Evolutionary conservation across 202 grass and related monocot species (phyloP).

Genomic region (Carex arenaria): DNA sequence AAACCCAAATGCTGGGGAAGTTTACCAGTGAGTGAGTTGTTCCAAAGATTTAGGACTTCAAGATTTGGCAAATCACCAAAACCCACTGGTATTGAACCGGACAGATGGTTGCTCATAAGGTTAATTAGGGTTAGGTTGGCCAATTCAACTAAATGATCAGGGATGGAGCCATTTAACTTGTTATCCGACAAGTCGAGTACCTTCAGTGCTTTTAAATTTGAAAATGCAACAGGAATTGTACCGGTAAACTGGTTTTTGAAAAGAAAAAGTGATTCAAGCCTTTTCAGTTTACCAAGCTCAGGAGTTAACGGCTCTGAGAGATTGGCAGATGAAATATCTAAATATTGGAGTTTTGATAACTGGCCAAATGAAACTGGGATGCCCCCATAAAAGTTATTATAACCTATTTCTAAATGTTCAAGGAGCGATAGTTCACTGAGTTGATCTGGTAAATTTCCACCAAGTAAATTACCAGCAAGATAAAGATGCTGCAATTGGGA

Average conservation of each 20-base stretch:
- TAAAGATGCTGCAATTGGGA: constrained; percentile 37
- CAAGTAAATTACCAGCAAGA: constrained; percentile 69
- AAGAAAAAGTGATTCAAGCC: constrained; percentile 49
- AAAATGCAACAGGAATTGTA: constrained; percentile 37
- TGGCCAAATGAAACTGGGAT: constrained; percentile 37
- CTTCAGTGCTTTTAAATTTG: constrained; percentile 30
- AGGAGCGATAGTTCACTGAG: constrained; percentile 40
- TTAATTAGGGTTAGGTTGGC: constrained; percentile 54
- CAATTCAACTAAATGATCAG: constrained; percentile 25
- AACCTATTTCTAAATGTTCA: constrained; percentile 66
- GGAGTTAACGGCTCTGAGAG: constrained; percentile 37
- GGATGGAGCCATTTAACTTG: constrained; percentile 46
- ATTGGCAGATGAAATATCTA: constrained; percentile 58
- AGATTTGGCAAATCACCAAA: constrained; percentile 55
- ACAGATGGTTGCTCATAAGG: constrained; percentile 77
- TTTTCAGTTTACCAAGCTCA: constrained; percentile 40
- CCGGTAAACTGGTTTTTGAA: constrained; percentile 80
- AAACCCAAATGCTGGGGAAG: constrained; percentile 50
- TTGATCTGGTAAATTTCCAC: constrained; percentile 31
- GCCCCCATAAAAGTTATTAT: constrained; percentile 43
- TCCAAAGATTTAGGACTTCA: constrained; percentile 79
- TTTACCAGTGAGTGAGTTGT: constrained; percentile 72
- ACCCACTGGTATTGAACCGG: constrained; percentile 45
- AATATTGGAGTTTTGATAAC: constrained; percentile 45
- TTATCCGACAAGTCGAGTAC: constrained; percentile 86